phyloP scores from a whole-genome alignment of 768 basidiomycete genomes.

The Suillus decipiens region DNA sequence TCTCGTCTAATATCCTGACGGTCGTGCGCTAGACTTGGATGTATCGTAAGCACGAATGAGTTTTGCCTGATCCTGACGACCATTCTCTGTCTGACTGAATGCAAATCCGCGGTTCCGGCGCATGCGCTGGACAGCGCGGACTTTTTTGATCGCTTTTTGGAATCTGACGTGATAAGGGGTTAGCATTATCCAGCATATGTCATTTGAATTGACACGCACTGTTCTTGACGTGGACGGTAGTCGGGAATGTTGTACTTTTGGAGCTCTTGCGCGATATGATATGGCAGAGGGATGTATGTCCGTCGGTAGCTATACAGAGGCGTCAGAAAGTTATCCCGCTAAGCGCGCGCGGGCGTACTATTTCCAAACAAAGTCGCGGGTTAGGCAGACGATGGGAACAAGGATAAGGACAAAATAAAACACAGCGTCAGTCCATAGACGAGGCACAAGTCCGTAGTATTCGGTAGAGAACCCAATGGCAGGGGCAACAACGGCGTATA shows the following conservation, averaged over 20 bases:
- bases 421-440: conserved; percentile 83
- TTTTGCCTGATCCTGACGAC: conserved; percentile 83
- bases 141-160: conserved; percentile 99
- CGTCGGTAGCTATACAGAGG: conserved; percentile 71
- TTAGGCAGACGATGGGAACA: conserved; percentile 81
- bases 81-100: conserved; percentile 94
- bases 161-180: conserved; percentile 53
- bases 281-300: conserved; percentile 89
- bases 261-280: conserved; percentile 98
- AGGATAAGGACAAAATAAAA: conserved; percentile 90
- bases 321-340: conserved; percentile 3
- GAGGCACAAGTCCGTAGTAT: conserved; percentile 86
- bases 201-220: conserved; percentile 52
- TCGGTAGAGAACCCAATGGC: conserved; percentile 86
- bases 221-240: conserved; percentile 96
- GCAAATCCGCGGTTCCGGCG: conserved; percentile 96
- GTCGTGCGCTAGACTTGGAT: conserved; percentile 68
- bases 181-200: conserved; percentile 11
- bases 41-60: conserved; percentile 89
- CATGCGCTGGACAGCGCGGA: conserved; percentile 97
- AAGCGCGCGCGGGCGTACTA: conserved; percentile 54
- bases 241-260: conserved; percentile 98
- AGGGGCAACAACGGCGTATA: conserved; percentile 89
- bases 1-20: conserved; percentile 66
- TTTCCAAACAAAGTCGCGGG: conserved; percentile 95